phyloP scores from a whole-genome alignment of 768 basidiomycete genomes.

The Tricholoma matsutake region DNA sequence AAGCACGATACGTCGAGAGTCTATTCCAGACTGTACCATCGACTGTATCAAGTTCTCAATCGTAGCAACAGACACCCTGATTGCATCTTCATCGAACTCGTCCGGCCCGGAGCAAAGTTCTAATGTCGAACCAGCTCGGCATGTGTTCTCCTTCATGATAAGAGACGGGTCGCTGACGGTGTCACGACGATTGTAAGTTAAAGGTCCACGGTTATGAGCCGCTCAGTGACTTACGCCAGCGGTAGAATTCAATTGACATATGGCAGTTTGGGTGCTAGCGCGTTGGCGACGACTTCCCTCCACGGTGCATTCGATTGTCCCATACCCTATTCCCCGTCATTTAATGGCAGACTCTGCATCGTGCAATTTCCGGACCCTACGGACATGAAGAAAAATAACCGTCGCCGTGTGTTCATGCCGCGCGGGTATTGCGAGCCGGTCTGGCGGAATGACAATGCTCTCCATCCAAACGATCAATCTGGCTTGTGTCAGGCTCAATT shows the following conservation, averaged over 20 bases:
- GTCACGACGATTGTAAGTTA: too few relatives aligned
- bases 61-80: constrained; percentile 22
- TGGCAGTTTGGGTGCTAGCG: constrained; percentile 26
- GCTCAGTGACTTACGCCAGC: constrained; percentile 27
- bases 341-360: not conserved
- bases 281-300: constrained; percentile 22
- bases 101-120: constrained; percentile 25
- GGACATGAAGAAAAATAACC: constrained; percentile 66
- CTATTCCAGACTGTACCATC: constrained; percentile 25
- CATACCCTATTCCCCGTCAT: constrained; percentile 24
- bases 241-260: constrained; percentile 35
- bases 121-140: constrained; percentile 39
- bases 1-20: constrained; percentile 27
- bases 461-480: not conserved
- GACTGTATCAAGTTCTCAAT: constrained; percentile 31
- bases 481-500: not conserved
- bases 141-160: constrained; percentile 22
- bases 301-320: constrained; percentile 30
- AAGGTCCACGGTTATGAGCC: not conserved
- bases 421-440: not conserved
- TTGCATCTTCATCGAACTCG: constrained; percentile 28
- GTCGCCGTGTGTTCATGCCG: constrained; percentile 49
- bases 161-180: constrained; percentile 23
- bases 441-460: not conserved
- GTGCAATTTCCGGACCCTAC: constrained; percentile 12